Base-by-base conservation (phyloP, 805 yeast species). In the Starmerella floris region DNA sequence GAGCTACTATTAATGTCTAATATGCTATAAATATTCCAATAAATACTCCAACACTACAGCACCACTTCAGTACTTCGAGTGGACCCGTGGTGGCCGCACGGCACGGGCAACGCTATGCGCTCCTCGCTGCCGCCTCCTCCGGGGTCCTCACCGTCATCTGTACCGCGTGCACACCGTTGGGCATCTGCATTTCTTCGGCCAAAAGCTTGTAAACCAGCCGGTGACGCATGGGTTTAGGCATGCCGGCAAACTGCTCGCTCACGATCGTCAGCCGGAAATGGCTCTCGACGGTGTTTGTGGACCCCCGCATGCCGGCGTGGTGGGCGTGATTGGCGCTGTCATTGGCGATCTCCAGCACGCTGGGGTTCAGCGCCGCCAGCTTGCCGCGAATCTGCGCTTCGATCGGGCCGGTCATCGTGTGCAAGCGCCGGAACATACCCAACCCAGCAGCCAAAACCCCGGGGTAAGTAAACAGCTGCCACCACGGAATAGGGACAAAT, bases 311-410 rank as follows among this genome's bases (percentile, higher is more conserved):
- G 2, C 93, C 85, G 44, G 76, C 78, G 60, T 88, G 97, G 50
- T 83, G 87, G 2, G 85, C 74, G 61, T 88, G 97, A 57, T 81
- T 81, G 61, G 75, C 76, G 5, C 95, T 83, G 61, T 88, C 96
- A 58, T 88, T 88, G 44, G 65, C 66, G 5, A 88, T 69, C 26
- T 69, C 50, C 73, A 66, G 51, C 49, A 59, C 8, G 56, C 55
- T 20, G 74, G 93, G 49, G 63, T 54, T 37, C 68, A 68, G 43
- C 5, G 53, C 48, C 19, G 58, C 50, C 23, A 78, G 53, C 50
- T 75, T 76, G 2, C 56, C 47, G 31, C 62, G 58, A 31, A 78
- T 74, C 33, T 64, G 55, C 30, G 57, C 56, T 43, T 76, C 76
- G n/a, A 75, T 64, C 5, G 81, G 50, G 6, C 50, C 48, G 5